Evolutionary conservation across 2,329 filamentous ascomycete genomes (phyloP), one percentile per base, ranked within the genome.

Genomic region (Drechslerella coelobrocha): DNA sequence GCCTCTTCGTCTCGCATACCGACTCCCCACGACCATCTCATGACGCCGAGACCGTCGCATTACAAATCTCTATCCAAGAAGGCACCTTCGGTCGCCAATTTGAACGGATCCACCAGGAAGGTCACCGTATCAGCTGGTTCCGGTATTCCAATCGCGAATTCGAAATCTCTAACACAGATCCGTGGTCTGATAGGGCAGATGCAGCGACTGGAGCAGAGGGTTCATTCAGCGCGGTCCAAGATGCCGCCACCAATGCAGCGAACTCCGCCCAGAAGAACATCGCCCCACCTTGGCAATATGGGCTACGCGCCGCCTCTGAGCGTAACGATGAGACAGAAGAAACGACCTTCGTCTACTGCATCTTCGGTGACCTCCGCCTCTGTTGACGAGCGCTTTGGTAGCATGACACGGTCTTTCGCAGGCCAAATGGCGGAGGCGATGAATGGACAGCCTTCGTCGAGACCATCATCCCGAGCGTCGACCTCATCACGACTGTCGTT

Each of bases 131-230:
- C 76, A 77, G 83, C 80, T 72, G 81, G 41, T 34, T 79, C 76
- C 72, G 78, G 75, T 73, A 79, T 78, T 69, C 78, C 77, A 54
- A 75, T 86, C 39, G 84, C 85, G 24, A 81, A 83, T 57, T 87
- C 83, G 72, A 86, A 82, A 73, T 97, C 94, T 1, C 85, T 99
- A 53, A 89, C 90, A 74, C 94, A 99, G 78, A 96, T 99, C 76
- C 91, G 93, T 73, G 89, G 89, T 27, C 87, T 99, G 73, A 96
- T 95, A 66, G 92, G 91, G 26, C 94, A 97, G 80, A 97, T 97
- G 92, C 91, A 97, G 79, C 90, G 91, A 74, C 87, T 99, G 72
- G 94, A 97, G 79, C 91, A 94, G 73, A 86, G 94, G 47, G 93
- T 99, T 8, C 92, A 97, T 72, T 91, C 89, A 23, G 94, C 89